Evolutionary conservation across 768 basidiomycete species (phyloP).

Genomic region (Lactarius hatsudake): DNA sequence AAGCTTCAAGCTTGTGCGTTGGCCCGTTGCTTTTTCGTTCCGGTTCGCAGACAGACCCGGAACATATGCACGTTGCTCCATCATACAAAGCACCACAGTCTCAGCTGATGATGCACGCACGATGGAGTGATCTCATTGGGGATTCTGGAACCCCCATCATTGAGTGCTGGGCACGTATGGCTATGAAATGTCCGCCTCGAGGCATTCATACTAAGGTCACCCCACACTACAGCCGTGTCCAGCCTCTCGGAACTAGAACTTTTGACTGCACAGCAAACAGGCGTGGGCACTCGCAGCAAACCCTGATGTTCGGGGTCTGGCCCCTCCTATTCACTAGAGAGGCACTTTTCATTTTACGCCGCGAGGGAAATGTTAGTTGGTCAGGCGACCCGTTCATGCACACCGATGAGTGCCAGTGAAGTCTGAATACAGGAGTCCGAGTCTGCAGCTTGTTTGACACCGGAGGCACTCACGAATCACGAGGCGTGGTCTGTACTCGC

Average conservation of each 20-base stretch:
- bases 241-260: neutral
- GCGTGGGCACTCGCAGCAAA: neutral
- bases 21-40: neutral
- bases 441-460: constrained; percentile 9
- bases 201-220: neutral
- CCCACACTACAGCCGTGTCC: neutral
- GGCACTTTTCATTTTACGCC: constrained; percentile 23
- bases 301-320: constrained; percentile 4
- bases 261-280: neutral
- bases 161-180: neutral
- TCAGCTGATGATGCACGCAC: constrained; percentile 13
- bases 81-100: neutral
- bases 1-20: neutral
- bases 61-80: neutral
- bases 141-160: neutral
- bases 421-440: neutral
- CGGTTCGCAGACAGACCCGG: neutral
- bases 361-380: constrained; percentile 4
- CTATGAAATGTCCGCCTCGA: neutral
- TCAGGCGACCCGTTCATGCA: constrained; percentile 16
- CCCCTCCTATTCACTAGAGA: constrained; percentile 18
- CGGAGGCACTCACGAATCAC: neutral
- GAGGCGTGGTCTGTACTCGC: neutral
- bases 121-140: constrained; percentile 1
- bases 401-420: neutral